Percentiles rank a stretch among this genome's conserved stretches.
These are phyloP conservation scores for Termitomyces sp. DNA, from an alignment of 768 basidiomycete species.

Conservation along the genomic window DNA sequence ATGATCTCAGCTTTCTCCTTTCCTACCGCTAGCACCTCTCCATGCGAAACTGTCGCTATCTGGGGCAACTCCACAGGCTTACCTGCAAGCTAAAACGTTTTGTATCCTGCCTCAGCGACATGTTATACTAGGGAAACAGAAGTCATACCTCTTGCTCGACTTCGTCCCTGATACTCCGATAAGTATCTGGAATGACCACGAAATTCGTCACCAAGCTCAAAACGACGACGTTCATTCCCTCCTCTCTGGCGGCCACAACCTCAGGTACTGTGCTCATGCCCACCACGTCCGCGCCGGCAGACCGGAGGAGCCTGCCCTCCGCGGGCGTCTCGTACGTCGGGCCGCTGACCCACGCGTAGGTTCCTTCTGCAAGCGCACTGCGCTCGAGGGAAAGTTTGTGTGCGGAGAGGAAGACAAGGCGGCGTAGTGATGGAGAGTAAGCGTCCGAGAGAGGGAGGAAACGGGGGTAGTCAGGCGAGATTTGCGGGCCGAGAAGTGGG, in stretches of 20 bases:
- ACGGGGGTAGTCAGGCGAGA: conserved; percentile 54
- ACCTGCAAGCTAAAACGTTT: conserved; percentile 50
- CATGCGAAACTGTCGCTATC: conserved; percentile 60
- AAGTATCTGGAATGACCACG: conserved; percentile 66
- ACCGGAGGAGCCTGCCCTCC: conserved; percentile 72
- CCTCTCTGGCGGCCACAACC: conserved; percentile 74
- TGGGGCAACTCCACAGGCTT: conserved; percentile 34
- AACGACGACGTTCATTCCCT: conserved; percentile 69
- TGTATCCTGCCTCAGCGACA: background rate
- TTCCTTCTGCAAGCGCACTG: conserved; percentile 68
- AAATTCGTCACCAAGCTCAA: conserved; percentile 83
- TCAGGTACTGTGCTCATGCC: conserved; percentile 94
- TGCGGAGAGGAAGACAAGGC: conserved; percentile 66
- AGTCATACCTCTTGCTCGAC: conserved; percentile 67
- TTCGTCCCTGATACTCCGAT: conserved; percentile 66
- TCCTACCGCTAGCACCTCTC: conserved; percentile 67
- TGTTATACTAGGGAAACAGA: conserved; percentile 13
- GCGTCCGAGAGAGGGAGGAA: conserved; percentile 85
- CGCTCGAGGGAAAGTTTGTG: conserved; percentile 48
- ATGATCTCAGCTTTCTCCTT: conserved; percentile 66
- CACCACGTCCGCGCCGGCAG: conserved; percentile 81
- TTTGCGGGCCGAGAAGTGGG: conserved; percentile 69
- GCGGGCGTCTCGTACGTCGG: conserved; percentile 89
- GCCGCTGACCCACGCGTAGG: conserved; percentile 87
- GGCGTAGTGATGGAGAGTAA: conserved; percentile 68